Percentiles rank a stretch among this genome's conserved stretches.
These are phyloP conservation scores for Coemansia sp. DNA, from an alignment of 192 early-diverging fungal genomes.

Conservation along the genomic window DNA sequence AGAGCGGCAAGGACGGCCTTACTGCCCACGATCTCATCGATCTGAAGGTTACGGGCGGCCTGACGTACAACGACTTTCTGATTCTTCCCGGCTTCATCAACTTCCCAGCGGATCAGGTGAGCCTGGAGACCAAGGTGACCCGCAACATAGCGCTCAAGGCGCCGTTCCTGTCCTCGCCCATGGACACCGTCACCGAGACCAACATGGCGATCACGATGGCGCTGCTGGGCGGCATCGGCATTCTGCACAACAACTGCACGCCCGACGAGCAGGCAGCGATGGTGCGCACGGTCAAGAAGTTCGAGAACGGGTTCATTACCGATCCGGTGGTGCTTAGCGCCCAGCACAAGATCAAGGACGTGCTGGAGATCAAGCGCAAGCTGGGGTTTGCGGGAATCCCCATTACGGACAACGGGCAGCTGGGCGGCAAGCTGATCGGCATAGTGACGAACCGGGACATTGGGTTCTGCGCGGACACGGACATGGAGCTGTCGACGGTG, in stretches of 20 bases:
- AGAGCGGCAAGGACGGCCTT: constrained; percentile 72
- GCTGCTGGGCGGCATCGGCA: constrained; percentile 90
- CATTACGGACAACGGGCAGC: constrained; percentile 86
- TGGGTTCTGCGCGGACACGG: constrained; percentile 79
- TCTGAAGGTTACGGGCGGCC: constrained; percentile 72
- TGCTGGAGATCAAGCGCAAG: constrained; percentile 79
- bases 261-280: constrained; percentile 95
- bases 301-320: constrained; percentile 98
- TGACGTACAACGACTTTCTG: constrained; percentile 99
- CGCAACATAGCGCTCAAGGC: constrained; percentile 88
- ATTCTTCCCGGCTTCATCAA: constrained; percentile 94
- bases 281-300: constrained; percentile 97
- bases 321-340: constrained; percentile 88
- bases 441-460: constrained; percentile 97
- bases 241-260: constrained; percentile 97
- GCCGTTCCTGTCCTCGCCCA: constrained; percentile 92
- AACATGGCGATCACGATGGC: constrained; percentile 99
- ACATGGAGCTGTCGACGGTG: constrained; percentile 64
- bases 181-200: constrained; percentile 98
- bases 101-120: constrained; percentile 79
- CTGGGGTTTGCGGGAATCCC: constrained; percentile 96
- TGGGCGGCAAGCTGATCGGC: constrained; percentile 87
- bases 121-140: constrained; percentile 83
- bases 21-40: constrained; percentile 82
- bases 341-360: constrained; percentile 77